Evolutionary conservation across 495 filamentous ascomycete species (phyloP).

Genomic region (Penicillium soppii): DNA sequence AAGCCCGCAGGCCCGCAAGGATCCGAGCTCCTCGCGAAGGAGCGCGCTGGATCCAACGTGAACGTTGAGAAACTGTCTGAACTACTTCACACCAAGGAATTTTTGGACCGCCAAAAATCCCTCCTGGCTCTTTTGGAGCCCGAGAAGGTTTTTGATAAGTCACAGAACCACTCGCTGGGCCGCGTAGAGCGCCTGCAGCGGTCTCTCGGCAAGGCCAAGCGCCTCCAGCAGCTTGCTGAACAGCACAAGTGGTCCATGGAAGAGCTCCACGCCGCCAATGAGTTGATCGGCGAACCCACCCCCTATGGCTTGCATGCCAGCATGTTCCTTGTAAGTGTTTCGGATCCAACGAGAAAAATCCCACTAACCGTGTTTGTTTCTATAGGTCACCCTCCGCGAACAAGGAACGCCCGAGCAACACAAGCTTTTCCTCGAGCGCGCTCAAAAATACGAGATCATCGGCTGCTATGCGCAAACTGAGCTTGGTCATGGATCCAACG

Average conservation of each 20-base stretch:
- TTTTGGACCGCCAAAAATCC: conserved; percentile 50
- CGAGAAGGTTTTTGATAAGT: conserved; percentile 68
- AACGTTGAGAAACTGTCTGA: conserved; percentile 58
- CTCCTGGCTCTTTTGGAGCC: conserved; percentile 55
- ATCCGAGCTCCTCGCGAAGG: conserved; percentile 55
- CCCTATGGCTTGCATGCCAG: conserved; percentile 66
- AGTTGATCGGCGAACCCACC: conserved; percentile 62
- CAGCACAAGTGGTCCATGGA: conserved; percentile 62
- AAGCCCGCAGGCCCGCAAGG: conserved; percentile 62
- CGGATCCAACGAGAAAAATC: not conserved
- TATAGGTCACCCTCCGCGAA: conserved; percentile 61
- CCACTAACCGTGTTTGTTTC: conserved; percentile 4
- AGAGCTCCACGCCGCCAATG: conserved; percentile 58
- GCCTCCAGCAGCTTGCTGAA: conserved; percentile 60
- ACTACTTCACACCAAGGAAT: conserved; percentile 59
- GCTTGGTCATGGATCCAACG: conserved; percentile 72
- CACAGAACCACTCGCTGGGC: conserved; percentile 64
- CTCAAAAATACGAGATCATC: conserved; percentile 63
- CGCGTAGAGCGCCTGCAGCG: conserved; percentile 63
- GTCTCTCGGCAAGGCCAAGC: conserved; percentile 62
- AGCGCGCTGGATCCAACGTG: conserved; percentile 60
- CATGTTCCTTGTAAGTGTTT: conserved; percentile 59
- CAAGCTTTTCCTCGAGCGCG: conserved; percentile 63
- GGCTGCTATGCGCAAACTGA: conserved; percentile 80
- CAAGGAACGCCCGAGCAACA: conserved; percentile 70